phyloP scores from a whole-genome alignment of 768 basidiomycete genomes.

The Mycena rebaudengoi region DNA sequence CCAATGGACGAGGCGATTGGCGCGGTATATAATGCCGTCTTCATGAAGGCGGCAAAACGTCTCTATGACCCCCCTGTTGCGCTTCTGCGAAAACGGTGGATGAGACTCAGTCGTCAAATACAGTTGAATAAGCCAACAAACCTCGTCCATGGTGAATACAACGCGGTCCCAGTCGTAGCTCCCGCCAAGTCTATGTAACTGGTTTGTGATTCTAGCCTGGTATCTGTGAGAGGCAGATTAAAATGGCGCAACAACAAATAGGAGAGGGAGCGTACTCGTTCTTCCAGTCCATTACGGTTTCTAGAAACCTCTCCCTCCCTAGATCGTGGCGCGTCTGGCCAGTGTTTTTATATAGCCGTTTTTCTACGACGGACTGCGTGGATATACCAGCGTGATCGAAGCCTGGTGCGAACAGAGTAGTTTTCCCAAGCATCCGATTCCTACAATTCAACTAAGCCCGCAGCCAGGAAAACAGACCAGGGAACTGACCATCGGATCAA shows the following conservation, averaged over 20 bases:
- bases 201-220: conserved; percentile 89
- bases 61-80: conserved; percentile 89
- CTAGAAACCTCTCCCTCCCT: conserved; percentile 89
- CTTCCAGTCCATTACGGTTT: conserved; percentile 95
- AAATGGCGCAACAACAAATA: background rate
- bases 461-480: too few species aligned
- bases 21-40: conserved; percentile 91
- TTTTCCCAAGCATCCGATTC: too few species aligned
- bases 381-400: too few species aligned
- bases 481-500: conserved; percentile 81
- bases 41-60: conserved; percentile 92
- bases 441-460: too few species aligned
- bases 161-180: conserved; percentile 94
- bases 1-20: conserved; percentile 97
- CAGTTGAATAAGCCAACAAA: conserved; percentile 44
- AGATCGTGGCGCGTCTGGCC: conserved; percentile 90
- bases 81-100: conserved; percentile 49
- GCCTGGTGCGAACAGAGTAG: too few species aligned
- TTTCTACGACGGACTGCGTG: conserved; percentile 94
- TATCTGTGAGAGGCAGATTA: conserved; percentile 61
- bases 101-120: background rate
- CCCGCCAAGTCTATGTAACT: conserved; percentile 88
- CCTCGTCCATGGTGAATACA: conserved; percentile 95
- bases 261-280: conserved; percentile 79
- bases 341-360: conserved; percentile 82